Conservation (phyloP, 306 rosid species). For the Oxytropis ochrocephala region DNA sequence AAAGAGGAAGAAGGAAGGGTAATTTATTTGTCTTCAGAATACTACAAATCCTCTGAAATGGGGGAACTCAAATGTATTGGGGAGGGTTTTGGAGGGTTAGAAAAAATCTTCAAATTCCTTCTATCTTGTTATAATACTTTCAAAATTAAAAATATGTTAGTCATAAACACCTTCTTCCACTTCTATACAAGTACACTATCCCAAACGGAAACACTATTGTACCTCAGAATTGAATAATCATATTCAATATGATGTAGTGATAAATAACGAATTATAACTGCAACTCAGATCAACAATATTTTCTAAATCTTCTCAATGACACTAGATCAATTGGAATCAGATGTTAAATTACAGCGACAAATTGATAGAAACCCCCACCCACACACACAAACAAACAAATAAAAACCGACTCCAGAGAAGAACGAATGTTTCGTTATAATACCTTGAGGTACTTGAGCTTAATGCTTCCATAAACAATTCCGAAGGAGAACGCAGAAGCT, state of each 20-base stretch:
- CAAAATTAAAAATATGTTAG: too few species aligned
- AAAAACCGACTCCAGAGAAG: neutral
- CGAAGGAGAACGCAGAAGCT: constrained; percentile 77
- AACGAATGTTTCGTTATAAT: neutral
- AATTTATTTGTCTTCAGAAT: too few species aligned
- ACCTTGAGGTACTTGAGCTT: constrained; percentile 84
- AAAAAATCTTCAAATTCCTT: too few species aligned
- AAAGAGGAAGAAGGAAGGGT: too few species aligned
- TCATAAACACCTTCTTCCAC: too few species aligned
- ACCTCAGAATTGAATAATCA: neutral
- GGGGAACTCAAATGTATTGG: too few species aligned
- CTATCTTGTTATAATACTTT: too few species aligned
- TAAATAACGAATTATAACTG: neutral
- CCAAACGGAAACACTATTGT: neutral
- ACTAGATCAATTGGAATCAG: neutral
- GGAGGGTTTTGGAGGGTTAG: too few species aligned
- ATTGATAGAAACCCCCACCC: neutral
- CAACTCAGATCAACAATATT: neutral
- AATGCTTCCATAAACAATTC: constrained; percentile 76
- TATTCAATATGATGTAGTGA: neutral
- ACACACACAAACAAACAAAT: too few species aligned
- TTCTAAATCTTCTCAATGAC: neutral
- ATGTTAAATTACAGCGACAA: neutral
- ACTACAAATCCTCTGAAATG: too few species aligned
- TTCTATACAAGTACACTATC: too few species aligned